phyloP scores from a whole-genome alignment of 2,329 filamentous ascomycete genomes.

The Pseudocercospora musae region DNA sequence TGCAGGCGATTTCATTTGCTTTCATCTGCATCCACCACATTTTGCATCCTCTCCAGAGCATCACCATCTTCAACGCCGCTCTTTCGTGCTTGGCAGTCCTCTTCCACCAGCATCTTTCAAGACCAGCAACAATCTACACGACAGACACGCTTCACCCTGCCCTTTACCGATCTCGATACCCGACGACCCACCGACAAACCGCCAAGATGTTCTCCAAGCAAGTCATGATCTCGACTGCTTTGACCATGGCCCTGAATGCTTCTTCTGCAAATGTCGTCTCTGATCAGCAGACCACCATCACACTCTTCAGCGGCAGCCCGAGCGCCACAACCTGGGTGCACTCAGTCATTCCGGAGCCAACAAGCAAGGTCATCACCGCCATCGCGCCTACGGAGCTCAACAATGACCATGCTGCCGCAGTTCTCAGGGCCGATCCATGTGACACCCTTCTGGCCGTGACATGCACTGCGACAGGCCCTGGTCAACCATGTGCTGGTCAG shows the following conservation, averaged over 20 bases:
- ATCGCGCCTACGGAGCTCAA: neutral
- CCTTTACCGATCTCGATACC: neutral
- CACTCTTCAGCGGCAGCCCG: neutral
- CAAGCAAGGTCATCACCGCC: neutral
- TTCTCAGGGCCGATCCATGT: conserved; percentile 16
- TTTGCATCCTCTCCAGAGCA: neutral
- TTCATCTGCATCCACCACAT: neutral
- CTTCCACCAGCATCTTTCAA: neutral
- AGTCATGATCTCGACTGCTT: neutral
- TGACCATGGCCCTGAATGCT: neutral
- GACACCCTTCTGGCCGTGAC: conserved; percentile 15
- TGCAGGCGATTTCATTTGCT: neutral
- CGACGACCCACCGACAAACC: neutral
- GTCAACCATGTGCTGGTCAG: neutral
- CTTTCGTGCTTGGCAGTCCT: neutral
- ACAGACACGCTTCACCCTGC: neutral
- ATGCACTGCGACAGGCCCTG: conserved; percentile 6
- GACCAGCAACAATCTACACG: neutral
- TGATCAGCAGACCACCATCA: neutral
- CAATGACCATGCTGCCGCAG: conserved; percentile 8
- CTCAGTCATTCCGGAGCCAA: neutral
- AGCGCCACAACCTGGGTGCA: neutral
- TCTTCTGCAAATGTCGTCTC: neutral
- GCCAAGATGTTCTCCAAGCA: conserved; percentile 1
- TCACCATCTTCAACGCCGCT: neutral